Conservation (phyloP, 2,329 filamentous ascomycete species). For the Pseudogymnoascus sp. region DNA sequence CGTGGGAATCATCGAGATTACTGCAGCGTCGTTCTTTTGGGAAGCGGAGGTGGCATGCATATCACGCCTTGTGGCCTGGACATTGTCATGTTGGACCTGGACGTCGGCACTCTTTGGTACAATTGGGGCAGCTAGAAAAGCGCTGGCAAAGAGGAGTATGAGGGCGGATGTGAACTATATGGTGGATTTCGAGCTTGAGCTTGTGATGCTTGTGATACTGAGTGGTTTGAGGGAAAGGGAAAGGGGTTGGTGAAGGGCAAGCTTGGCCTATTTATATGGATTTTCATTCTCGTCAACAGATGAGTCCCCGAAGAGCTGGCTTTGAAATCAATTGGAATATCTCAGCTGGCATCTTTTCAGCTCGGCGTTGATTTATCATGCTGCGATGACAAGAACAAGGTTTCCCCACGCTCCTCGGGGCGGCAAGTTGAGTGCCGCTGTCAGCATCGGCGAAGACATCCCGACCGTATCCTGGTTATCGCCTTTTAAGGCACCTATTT, state of each 20-base stretch:
- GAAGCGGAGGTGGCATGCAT: too few species aligned
- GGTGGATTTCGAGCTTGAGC: neutral
- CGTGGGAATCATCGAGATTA: neutral
- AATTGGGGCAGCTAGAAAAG: neutral
- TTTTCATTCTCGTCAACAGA: neutral
- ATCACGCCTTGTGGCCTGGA: neutral
- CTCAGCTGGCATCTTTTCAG: neutral
- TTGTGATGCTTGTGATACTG: neutral
- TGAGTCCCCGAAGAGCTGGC: too few species aligned
- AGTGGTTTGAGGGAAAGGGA: neutral
- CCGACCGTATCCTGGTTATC: neutral
- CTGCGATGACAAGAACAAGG: neutral
- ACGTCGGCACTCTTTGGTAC: neutral
- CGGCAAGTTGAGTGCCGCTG: neutral
- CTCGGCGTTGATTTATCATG: neutral
- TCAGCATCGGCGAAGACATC: neutral
- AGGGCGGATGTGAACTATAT: neutral
- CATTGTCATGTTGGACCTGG: neutral
- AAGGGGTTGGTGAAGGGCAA: neutral
- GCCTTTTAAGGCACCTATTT: neutral
- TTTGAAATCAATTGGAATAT: too few species aligned
- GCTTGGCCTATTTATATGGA: neutral
- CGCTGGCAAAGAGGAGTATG: neutral
- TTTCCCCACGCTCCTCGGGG: too few species aligned
- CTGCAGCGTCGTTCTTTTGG: neutral